Evolutionary conservation across 257 asterid genomes (phyloP).

Genomic region (Forsythia suspensa): DNA sequence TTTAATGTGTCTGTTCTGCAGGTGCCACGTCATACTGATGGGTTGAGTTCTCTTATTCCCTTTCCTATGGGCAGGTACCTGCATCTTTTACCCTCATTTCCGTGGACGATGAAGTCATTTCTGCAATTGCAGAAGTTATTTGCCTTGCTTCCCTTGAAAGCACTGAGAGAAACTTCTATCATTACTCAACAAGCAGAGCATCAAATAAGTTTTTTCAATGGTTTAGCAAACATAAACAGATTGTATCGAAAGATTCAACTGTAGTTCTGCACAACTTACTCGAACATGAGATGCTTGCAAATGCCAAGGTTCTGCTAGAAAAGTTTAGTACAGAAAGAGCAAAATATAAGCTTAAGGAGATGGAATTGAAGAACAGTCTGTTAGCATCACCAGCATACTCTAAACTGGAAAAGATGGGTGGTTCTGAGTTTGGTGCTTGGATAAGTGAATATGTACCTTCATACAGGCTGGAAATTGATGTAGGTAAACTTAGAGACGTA

Average conservation of each 20-base stretch:
- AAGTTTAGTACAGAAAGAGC: constrained; percentile 53
- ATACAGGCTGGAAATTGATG: constrained; percentile 66
- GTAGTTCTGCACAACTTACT: constrained; percentile 52
- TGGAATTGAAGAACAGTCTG: constrained; percentile 47
- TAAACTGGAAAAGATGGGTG: constrained; percentile 74
- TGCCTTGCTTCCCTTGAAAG: constrained; percentile 68
- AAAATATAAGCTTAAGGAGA: constrained; percentile 37
- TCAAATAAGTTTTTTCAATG: constrained; percentile 42
- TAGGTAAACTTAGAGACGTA: constrained; percentile 43
- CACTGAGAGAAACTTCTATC: constrained; percentile 42
- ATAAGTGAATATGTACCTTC: constrained; percentile 68
- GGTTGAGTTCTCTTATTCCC: constrained; percentile 74
- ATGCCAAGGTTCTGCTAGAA: constrained; percentile 46
- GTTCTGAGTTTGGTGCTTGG: constrained; percentile 81
- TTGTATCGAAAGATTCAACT: constrained; percentile 65
- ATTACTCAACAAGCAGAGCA: constrained; percentile 29
- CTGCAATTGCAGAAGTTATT: constrained; percentile 78
- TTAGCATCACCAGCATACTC: constrained; percentile 53
- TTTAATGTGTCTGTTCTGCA: constrained; percentile 72
- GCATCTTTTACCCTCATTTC: constrained; percentile 60
- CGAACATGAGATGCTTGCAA: constrained; percentile 63
- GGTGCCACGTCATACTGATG: constrained; percentile 68
- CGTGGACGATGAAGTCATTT: constrained; percentile 51
- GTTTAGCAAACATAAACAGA: constrained; percentile 47
- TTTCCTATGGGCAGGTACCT: constrained; percentile 95